Evolutionary conservation across 345 rosid genomes (phyloP).

Genomic region (Citrus mangshanensis): DNA sequence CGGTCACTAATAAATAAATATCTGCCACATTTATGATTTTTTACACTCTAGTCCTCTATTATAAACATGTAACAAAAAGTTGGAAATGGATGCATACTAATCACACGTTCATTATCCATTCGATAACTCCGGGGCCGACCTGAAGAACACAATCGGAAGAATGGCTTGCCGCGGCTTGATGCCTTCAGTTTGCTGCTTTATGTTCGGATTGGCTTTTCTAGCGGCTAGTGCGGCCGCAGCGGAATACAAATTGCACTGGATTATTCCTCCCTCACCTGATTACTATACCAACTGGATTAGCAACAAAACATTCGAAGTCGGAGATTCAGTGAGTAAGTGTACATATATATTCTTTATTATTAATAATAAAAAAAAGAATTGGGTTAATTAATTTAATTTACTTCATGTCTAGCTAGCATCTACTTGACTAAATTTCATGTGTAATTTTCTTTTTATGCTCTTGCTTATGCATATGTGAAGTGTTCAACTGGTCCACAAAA

Average conservation of each 20-base stretch:
- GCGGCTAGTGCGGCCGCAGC: neutral
- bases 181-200: neutral
- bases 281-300: conserved; percentile 23
- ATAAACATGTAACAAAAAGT: no score
- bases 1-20: no score
- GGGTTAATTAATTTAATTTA: neutral
- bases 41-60: no score
- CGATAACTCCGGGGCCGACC: conserved; percentile 11
- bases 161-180: neutral
- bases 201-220: neutral
- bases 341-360: neutral
- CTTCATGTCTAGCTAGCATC: no score
- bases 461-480: neutral
- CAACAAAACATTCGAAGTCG: conserved; percentile 15
- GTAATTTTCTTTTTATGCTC: neutral
- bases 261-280: neutral
- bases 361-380: neutral
- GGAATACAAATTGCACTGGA: neutral
- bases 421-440: neutral
- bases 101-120: neutral
- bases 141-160: conserved; percentile 5
- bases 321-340: conserved; percentile 23
- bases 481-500: conserved; percentile 25
- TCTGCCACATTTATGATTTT: no score
- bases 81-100: no score